Percentiles rank a stretch among this genome's conserved stretches.
phyloP scores from a whole-genome alignment of 768 basidiomycete genomes.

The Phanerochaete carnosa region DNA sequence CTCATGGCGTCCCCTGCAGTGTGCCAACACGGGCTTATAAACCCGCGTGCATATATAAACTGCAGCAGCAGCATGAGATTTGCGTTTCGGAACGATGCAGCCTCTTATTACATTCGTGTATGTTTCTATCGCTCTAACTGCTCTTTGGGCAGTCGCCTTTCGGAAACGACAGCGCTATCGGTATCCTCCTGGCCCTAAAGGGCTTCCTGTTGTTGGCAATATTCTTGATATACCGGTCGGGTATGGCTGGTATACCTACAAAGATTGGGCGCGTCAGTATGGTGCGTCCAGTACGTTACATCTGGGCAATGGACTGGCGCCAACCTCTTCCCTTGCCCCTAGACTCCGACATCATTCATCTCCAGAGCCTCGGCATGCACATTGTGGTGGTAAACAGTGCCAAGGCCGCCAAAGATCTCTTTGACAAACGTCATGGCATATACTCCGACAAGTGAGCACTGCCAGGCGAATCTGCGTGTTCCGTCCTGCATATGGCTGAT shows the following conservation, averaged over 20 bases:
- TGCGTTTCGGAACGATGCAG: too few species aligned
- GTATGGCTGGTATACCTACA: background rate
- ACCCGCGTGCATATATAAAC: too few species aligned
- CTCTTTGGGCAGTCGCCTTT: too few species aligned
- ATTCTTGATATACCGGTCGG: background rate
- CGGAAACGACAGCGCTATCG: background rate
- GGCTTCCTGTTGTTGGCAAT: background rate
- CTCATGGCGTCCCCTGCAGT: too few species aligned
- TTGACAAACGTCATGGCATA: constrained; percentile 17
- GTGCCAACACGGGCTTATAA: too few species aligned
- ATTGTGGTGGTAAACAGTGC: constrained; percentile 14
- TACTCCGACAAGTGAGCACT: constrained; percentile 16
- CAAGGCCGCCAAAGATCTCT: constrained; percentile 14
- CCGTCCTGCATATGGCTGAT: too few species aligned
- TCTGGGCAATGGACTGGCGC: background rate
- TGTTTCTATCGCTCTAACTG: too few species aligned
- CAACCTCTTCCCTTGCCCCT: background rate
- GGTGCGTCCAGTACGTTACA: background rate
- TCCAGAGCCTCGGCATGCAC: constrained; percentile 9
- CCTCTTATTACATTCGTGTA: too few species aligned
- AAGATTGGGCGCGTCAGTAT: background rate
- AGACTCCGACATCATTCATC: constrained; percentile 17
- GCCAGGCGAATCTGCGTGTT: background rate
- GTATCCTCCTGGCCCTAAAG: constrained; percentile 1
- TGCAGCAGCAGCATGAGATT: too few species aligned